Evolutionary conservation across 129 eudicot species (phyloP), one percentile per base, ranked within the genome.

Genomic region (Glebionis coronaria): DNA sequence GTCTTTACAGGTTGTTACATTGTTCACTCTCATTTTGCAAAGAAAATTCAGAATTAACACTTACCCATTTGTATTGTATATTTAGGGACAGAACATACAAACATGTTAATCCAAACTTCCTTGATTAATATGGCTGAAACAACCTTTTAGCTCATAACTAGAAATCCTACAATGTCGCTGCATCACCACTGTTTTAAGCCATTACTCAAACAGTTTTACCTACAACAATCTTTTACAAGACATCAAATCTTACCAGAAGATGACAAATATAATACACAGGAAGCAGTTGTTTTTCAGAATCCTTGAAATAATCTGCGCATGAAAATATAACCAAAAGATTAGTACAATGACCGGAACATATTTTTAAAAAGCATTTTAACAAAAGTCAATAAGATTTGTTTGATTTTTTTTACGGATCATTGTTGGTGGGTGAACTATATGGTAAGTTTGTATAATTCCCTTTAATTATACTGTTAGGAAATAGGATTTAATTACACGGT

Each of bases 211-310:
- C 46, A 67, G 9, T 46, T 11, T 28, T 15, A 15, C 51, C 53
- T 16, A 50, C 27, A 31, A 66, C 13, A 50, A 49, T 45, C 16
- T 66, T 50, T 28, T 47, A 27, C 29, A 28, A 52, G 49, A 27
- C 9, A 55, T 38, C 63, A 68, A 13, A 56, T 69, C 55, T 69
- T 42, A 56, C 73, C 46, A n/a, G 9, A 68, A 55, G 40, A 21
- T 40, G 40, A 19, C 12, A 35, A 67, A 2, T 51, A 68, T 68
- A 27, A 42, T 57, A 35, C 40, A 71, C 40, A 58, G 12, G 68
- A 11, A 25, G 67, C n/a, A 50, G 19, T 38, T 40, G 42, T 15
- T 40, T 50, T 61, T 44, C 50, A 5, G 15, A 21, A 62, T 21
- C 40, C 69, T 50, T 50, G 49, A 12, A 57, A 29, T 18, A 14